A percentile compares a stretch with the other conserved stretches of the same genome.
Evolutionary conservation across 148 eudicot species (phyloP).

Genomic region (Camellia lanceoleosa): DNA sequence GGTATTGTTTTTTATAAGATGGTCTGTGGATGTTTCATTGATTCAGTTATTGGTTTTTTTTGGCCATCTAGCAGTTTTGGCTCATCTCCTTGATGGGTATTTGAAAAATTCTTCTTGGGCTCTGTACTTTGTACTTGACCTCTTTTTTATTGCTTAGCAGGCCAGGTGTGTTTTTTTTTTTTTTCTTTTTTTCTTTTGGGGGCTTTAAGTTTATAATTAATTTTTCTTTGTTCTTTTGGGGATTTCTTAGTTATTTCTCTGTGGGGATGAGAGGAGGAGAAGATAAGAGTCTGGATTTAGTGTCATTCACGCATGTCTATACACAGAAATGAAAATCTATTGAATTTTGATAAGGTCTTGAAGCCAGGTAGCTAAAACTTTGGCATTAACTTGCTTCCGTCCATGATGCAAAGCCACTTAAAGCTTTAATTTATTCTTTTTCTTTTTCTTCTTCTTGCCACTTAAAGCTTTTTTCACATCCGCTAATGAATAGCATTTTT

Average conservation of each 20-base stretch:
- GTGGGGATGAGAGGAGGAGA: not conserved
- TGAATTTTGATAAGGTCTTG: not conserved
- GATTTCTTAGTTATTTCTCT: not conserved
- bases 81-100: not conserved
- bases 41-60: not conserved
- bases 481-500: not conserved
- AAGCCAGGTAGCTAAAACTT: not conserved
- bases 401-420: not conserved
- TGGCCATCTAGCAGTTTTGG: not conserved
- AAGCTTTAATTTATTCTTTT: not conserved
- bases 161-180: not conserved
- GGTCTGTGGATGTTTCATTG: not conserved
- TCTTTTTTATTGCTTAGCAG: not conserved
- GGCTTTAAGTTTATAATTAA: not conserved
- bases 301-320: not conserved
- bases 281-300: not conserved
- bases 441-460: not conserved
- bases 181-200: not conserved
- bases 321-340: not conserved
- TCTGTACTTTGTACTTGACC: not conserved
- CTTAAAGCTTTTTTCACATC: not conserved
- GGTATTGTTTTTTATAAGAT: not conserved
- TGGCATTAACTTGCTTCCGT: not conserved
- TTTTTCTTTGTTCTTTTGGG: not conserved
- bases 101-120: not conserved